Evolutionary conservation across 169 alveolate genomes (phyloP).

Genomic region (Prorocentrum cordatum): DNA sequence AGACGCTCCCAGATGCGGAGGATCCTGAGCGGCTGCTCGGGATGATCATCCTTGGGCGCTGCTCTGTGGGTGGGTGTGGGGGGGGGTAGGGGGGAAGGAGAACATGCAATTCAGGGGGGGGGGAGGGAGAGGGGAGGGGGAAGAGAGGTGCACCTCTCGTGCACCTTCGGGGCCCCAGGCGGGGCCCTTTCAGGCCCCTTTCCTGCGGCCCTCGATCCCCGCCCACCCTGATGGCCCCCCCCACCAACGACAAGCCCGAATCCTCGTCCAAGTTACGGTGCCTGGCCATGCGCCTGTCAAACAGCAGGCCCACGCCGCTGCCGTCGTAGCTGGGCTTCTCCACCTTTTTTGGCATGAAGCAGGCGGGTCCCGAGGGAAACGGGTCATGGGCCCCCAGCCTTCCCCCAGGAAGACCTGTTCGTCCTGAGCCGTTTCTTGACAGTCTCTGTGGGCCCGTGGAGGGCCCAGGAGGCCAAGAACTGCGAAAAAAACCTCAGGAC

Average conservation of each 20-base stretch:
- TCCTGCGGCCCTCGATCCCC: not conserved
- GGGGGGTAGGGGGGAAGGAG: not conserved
- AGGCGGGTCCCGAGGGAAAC: no score
- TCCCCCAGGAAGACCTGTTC: no score
- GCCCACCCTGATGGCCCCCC: not conserved
- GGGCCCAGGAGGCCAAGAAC: no score
- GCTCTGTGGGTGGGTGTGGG: not conserved
- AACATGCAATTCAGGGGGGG: not conserved
- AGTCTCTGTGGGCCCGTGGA: no score
- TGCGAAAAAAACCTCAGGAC: no score
- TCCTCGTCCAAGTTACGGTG: conserved; percentile 48
- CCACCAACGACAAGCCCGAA: no score
- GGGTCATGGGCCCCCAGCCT: no score
- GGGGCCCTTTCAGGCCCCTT: not conserved
- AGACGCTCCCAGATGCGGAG: conserved; percentile 7
- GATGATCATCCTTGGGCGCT: conserved; percentile 35
- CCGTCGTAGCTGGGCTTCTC: not conserved
- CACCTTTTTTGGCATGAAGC: no score
- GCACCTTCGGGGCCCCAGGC: not conserved
- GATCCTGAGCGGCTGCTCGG: conserved; percentile 41
- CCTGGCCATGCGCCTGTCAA: conserved; percentile 26
- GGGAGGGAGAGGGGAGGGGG: not conserved
- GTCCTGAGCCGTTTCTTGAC: no score
- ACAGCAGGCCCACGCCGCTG: conserved; percentile 24
- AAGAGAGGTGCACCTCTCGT: not conserved